phyloP scores from a whole-genome alignment of 176 grass and related monocot species.

The Carex scoparia region DNA sequence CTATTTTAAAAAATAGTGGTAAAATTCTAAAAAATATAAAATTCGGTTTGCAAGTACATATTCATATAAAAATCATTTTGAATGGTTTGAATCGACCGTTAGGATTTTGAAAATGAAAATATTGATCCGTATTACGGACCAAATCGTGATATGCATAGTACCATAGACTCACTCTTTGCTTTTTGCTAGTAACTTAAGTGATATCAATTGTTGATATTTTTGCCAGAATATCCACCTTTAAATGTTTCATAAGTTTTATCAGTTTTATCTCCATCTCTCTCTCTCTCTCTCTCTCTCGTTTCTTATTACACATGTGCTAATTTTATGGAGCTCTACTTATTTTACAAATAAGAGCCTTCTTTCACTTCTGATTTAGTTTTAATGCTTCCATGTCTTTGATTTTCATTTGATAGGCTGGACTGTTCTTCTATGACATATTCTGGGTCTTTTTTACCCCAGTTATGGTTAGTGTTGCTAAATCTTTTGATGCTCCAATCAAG shows the following conservation, averaged over 20 bases:
- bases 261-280: neutral
- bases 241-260: neutral
- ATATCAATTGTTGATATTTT: neutral
- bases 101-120: too few relatives aligned
- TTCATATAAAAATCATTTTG: too few relatives aligned
- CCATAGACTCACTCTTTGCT: neutral
- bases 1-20: too few relatives aligned
- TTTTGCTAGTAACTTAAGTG: neutral
- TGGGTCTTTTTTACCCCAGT: conserved; percentile 99
- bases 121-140: too few relatives aligned
- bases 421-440: conserved; percentile 96
- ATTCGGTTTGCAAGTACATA: too few relatives aligned
- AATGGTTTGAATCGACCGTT: too few relatives aligned
- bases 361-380: conserved; percentile 4
- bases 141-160: too few relatives aligned
- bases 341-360: neutral
- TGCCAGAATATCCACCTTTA: neutral
- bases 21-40: too few relatives aligned
- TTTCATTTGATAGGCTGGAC: conserved; percentile 44
- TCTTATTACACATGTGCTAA: neutral
- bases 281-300: neutral
- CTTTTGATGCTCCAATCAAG: conserved; percentile 99
- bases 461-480: conserved; percentile 98
- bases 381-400: neutral
- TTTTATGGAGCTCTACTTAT: neutral